Evolutionary conservation across 345 rosid genomes (phyloP).

Genomic region (Euphorbia lathyris): DNA sequence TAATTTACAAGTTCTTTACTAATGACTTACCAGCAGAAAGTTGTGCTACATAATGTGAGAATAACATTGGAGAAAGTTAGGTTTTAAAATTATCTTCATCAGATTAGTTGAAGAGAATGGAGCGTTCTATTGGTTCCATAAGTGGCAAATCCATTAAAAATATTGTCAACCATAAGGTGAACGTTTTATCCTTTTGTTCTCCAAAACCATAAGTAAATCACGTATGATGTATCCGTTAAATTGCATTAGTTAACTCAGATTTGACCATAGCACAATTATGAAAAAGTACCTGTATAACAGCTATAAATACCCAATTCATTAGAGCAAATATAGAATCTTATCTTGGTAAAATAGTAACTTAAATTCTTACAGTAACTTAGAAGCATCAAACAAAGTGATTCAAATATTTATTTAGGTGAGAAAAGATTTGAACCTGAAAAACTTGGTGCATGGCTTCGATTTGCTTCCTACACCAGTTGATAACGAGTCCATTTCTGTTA

Average conservation of each 20-base stretch:
- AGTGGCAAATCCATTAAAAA: neutral
- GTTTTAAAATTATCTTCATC: conserved; percentile 3
- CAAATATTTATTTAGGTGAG: conserved; percentile 46
- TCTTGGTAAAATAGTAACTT: conserved; percentile 15
- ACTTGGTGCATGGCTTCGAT: conserved; percentile 99
- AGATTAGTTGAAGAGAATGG: neutral
- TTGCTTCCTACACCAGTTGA: conserved; percentile 99
- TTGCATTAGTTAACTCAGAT: conserved; percentile 33
- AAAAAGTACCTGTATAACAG: conserved; percentile 43
- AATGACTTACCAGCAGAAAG: conserved; percentile 16
- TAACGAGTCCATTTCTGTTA: conserved; percentile 84
- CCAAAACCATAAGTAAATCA: conserved; percentile 15
- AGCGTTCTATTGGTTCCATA: neutral
- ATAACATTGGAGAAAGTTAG: neutral
- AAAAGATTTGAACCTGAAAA: conserved; percentile 93
- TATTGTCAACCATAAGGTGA: conserved; percentile 1
- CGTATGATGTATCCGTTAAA: conserved; percentile 28
- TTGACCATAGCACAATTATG: conserved; percentile 22
- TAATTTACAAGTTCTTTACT: neutral
- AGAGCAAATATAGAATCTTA: conserved; percentile 28
- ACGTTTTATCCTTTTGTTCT: conserved; percentile 20
- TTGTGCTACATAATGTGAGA: conserved; percentile 2
- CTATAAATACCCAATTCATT: conserved; percentile 36
- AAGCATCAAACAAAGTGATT: conserved; percentile 24
- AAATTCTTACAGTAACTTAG: conserved; percentile 21